Percentiles rank a stretch among this genome's conserved stretches.
Conservation (phyloP, 164 flowering plant species). For the Buxus sempervirens region DNA sequence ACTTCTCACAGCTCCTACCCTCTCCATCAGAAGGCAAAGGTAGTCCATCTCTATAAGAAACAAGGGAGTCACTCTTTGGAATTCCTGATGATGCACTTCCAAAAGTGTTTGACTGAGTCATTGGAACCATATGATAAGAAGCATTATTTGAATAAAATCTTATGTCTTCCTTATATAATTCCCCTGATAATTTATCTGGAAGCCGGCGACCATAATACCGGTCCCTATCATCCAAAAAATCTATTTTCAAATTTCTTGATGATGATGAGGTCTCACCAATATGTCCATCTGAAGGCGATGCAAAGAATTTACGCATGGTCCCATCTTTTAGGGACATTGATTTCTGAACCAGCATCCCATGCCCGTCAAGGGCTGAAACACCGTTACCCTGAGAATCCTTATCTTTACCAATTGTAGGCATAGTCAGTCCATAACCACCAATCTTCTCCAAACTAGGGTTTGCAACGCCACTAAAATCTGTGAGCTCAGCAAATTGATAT, state of each 20-base stretch:
- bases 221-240: conserved; percentile 18
- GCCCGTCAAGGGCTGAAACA: conserved; percentile 20
- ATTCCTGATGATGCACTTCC: conserved; percentile 18
- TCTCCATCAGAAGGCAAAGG: conserved; percentile 11
- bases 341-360: conserved; percentile 15
- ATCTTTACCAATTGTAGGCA: conserved; percentile 12
- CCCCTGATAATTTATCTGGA: conserved; percentile 13
- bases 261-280: conserved; percentile 10
- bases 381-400: conserved; percentile 15
- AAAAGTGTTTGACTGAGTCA: conserved; percentile 25
- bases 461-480: conserved; percentile 5
- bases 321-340: conserved; percentile 21
- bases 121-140: conserved; percentile 15
- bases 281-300: conserved; percentile 17
- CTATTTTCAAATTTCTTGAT: conserved; percentile 6
- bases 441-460: conserved; percentile 7
- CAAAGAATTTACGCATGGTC: conserved; percentile 6
- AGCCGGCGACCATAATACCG: conserved; percentile 5
- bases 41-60: conserved; percentile 6
- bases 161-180: conserved; percentile 21
- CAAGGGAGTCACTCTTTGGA: conserved; percentile 18
- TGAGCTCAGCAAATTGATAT: conserved; percentile 7
- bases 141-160: conserved; percentile 21
- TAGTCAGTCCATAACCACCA: not conserved
- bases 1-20: conserved; percentile 15